Evolutionary conservation across 352 stramenopile genomes (phyloP), one percentile per base, ranked within the genome.

Genomic region (Aphanomyces stellatus): DNA sequence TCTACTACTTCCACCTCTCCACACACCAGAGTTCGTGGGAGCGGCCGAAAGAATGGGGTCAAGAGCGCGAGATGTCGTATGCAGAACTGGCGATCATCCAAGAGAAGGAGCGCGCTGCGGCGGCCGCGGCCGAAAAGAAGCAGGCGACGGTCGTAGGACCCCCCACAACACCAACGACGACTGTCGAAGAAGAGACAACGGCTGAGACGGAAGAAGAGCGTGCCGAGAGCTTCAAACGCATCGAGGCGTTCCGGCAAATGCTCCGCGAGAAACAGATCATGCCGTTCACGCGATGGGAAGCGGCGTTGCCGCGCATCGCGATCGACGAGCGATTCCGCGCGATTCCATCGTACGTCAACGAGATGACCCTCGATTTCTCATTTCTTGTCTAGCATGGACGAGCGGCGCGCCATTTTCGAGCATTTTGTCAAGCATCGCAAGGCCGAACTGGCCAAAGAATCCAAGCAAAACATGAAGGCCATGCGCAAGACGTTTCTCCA

Each of bases 251-350:
- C 49, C 70, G 75, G 7, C 69, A 77, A 28, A 87, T 93, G 85
- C 68, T 93, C 55, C 77, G 82, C 31, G 81, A 91, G 56, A 91
- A 91, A 70, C 87, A 85, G 57, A 88, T 93, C 62, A 90, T 93
- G 81, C 85, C 85, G 46, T 85, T 90, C 34, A 82, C 72, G 57
- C 90, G 90, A 57, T 93, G 85, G 85, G 89, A 82, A 46, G 85
- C 88, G 11, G 85, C 82, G 31, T 72, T 93, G 34, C 82, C 85
- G 5, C 78, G 82, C 37, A 90, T 93, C 65, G 75, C 80, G 22
- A 71, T 71, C n/a, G 85, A 93, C 51, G 76, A 79, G 2, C 80
- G 85, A 0, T 93, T 93, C 65, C 75, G 89, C 51, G 80, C 77
- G 0, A 71, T 93, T 6, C 67, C 74, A 27, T 88, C 78, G 71